Conservation (phyloP, 2,329 filamentous ascomycete genomes). For the Colletotrichum euphorbiae region DNA sequence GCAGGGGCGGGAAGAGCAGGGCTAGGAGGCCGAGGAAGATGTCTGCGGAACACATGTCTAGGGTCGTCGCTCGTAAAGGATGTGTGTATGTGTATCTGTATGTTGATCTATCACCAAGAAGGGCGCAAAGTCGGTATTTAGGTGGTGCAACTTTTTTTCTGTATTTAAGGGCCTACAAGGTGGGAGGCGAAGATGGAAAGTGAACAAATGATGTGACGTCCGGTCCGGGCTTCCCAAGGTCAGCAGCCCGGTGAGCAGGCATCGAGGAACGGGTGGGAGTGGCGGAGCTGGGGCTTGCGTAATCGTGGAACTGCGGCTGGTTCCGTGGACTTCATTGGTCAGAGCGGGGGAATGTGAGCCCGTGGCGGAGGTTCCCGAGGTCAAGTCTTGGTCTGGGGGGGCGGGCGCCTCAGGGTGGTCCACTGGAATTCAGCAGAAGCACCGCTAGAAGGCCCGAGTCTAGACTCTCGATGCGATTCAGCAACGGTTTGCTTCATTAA, state of each 20-base stretch:
- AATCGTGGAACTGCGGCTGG: slow-evolving; percentile 8
- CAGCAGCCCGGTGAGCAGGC: slow-evolving; percentile 25
- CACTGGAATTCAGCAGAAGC: neutral
- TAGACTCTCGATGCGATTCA: neutral
- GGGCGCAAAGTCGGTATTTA: neutral
- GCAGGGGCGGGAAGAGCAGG: slow-evolving; percentile 73
- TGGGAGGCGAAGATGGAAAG: neutral
- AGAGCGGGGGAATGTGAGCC: slow-evolving; percentile 11
- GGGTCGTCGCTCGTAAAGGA: neutral
- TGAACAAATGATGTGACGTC: slow-evolving; percentile 25
- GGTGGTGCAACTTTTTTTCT: no score
- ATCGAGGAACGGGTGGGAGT: slow-evolving; percentile 28
- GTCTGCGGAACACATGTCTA: slow-evolving; percentile 69
- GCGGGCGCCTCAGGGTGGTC: neutral
- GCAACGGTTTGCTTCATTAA: neutral
- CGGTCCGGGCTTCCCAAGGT: neutral
- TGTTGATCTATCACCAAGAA: neutral
- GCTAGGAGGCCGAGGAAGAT: slow-evolving; percentile 73
- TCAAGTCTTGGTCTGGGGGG: no score
- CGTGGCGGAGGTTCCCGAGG: slow-evolving; percentile 3
- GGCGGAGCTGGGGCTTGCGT: slow-evolving; percentile 37
- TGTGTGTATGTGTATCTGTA: neutral
- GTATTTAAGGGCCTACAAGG: neutral
- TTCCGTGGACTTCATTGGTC: neutral
- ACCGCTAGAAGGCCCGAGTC: neutral